Conservation (phyloP, 257 asterid species). For the Penstemon eatonii region DNA sequence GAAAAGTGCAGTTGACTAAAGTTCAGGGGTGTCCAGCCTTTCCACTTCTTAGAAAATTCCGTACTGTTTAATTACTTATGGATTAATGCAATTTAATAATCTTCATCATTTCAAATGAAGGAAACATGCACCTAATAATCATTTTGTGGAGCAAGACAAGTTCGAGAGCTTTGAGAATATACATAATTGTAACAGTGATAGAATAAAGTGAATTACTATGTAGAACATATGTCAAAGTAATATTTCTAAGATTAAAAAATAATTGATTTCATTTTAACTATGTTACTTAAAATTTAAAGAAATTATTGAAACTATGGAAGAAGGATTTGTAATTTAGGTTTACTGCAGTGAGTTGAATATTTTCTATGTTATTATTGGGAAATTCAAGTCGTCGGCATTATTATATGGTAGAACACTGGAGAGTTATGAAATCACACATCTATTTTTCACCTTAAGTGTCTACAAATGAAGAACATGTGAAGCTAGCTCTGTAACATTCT, state of each 20-base stretch:
- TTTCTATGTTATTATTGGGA: background rate
- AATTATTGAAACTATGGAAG: too few species aligned
- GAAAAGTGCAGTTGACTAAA: too few species aligned
- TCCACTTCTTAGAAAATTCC: background rate
- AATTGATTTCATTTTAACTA: background rate
- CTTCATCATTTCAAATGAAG: background rate
- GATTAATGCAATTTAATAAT: background rate
- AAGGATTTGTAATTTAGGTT: background rate
- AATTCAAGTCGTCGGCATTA: too few species aligned
- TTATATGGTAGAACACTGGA: background rate
- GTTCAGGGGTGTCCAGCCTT: too few species aligned
- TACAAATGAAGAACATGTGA: slow-evolving; percentile 11
- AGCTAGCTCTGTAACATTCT: slow-evolving; percentile 7
- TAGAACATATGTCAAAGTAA: background rate
- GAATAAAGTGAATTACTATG: background rate
- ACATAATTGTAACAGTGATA: background rate
- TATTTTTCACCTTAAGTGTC: background rate
- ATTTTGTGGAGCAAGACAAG: background rate
- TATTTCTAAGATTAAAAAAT: slow-evolving; percentile 1
- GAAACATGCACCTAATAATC: background rate
- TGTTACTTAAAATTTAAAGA: background rate
- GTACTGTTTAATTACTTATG: background rate
- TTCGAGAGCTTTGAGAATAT: too few species aligned
- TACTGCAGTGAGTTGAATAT: background rate
- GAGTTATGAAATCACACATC: background rate